These are phyloP conservation scores for Heracleum sosnowskyi DNA, from an alignment of 129 eudicot species.

Conservation along the genomic window DNA sequence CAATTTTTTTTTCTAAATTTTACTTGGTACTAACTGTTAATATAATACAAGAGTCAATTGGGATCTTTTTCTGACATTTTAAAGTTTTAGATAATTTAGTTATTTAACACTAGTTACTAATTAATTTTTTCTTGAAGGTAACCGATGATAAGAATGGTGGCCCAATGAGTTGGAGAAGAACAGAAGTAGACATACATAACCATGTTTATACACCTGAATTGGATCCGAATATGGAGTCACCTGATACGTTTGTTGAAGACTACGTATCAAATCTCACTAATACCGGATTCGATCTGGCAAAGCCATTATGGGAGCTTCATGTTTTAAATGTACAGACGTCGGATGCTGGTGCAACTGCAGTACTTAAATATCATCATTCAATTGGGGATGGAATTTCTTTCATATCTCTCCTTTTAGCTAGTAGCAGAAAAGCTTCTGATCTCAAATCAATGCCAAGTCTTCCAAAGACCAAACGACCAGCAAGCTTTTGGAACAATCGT, in stretches of 20 bases:
- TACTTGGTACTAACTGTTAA: too few relatives aligned
- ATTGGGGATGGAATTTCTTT: constrained; percentile 35
- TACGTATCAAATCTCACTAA: constrained; percentile 20
- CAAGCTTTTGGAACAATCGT: not conserved
- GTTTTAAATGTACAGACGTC: constrained; percentile 30
- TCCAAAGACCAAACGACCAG: not conserved
- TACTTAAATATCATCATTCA: constrained; percentile 29
- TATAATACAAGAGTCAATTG: too few relatives aligned
- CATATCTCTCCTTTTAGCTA: constrained; percentile 24
- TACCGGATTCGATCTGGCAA: constrained; percentile 15
- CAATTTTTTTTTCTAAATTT: too few relatives aligned
- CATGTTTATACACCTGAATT: constrained; percentile 15
- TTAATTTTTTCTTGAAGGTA: constrained; percentile 3
- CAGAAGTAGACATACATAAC: constrained; percentile 15
- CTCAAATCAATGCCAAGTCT: constrained; percentile 23
- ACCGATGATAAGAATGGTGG: constrained; percentile 11
- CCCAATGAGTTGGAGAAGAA: constrained; percentile 8
- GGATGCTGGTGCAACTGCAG: constrained; percentile 17
- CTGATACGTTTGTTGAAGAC: constrained; percentile 28
- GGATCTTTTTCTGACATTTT: too few relatives aligned
- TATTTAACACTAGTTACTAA: too few relatives aligned
- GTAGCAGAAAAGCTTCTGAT: constrained; percentile 23
- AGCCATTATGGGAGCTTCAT: constrained; percentile 49
- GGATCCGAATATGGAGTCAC: constrained; percentile 19
- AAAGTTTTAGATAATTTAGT: too few relatives aligned